Conservation (phyloP, 2,329 filamentous ascomycete genomes). For the Ophiostoma sp. region DNA sequence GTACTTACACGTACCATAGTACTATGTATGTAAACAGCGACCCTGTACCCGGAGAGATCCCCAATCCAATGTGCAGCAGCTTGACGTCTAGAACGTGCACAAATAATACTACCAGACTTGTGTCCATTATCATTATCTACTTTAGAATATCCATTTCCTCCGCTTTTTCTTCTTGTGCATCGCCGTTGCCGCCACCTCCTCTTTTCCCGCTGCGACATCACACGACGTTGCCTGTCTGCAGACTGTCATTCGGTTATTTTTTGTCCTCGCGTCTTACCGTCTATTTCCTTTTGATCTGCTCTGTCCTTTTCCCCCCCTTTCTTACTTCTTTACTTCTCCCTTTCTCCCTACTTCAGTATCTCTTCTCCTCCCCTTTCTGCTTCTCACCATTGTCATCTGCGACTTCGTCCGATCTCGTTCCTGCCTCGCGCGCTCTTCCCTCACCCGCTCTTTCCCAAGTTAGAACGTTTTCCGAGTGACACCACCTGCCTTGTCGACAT, state of each 20-base stretch:
- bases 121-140: background rate
- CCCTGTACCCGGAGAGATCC: background rate
- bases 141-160: background rate
- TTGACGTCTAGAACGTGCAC: background rate
- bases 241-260: background rate
- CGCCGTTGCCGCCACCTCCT: slow-evolving; percentile 4
- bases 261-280: background rate
- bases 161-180: background rate
- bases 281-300: background rate
- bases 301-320: background rate
- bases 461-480: background rate
- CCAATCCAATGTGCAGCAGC: background rate
- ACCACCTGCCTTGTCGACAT: background rate
- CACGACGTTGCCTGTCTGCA: slow-evolving; percentile 16
- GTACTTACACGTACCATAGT: too few relatives aligned
- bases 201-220: slow-evolving; percentile 8
- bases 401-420: slow-evolving; percentile 3
- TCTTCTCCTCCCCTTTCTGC: background rate
- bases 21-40: slow-evolving; percentile 2
- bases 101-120: background rate
- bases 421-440: background rate
- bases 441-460: background rate
- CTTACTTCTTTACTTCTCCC: background rate
- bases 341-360: background rate
- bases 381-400: slow-evolving; percentile 1